These are phyloP conservation scores for Dillenia turbinata DNA, from an alignment of 164 flowering plant genomes.

Conservation along the genomic window DNA sequence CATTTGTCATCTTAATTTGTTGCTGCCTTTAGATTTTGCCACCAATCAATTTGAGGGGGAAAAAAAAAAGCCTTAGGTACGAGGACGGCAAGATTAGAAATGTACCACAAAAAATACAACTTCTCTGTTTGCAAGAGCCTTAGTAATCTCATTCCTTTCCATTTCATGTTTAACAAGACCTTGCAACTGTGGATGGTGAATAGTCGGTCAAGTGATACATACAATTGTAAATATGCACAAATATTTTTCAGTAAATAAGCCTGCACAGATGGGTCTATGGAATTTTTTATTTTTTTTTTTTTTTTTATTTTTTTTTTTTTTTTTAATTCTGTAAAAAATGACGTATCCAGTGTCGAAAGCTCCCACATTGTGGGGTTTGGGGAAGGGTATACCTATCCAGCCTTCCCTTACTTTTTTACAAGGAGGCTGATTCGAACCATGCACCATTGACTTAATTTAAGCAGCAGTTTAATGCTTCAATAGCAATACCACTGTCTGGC, in stretches of 20 bases:
- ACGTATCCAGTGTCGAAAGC: no score
- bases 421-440: no score
- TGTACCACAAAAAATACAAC: slow-evolving; percentile 69
- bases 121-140: slow-evolving; percentile 57
- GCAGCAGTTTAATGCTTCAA: neutral
- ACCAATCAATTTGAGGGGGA: no score
- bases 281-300: neutral
- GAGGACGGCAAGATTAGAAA: slow-evolving; percentile 2
- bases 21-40: no score
- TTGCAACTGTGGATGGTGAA: slow-evolving; percentile 52
- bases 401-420: no score
- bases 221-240: neutral
- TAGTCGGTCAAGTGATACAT: neutral
- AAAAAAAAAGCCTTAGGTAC: neutral
- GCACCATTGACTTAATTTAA: no score
- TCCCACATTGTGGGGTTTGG: no score
- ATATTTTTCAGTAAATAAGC: neutral
- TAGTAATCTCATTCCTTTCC: slow-evolving; percentile 48
- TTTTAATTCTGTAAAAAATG: no score
- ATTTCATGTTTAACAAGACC: slow-evolving; percentile 42
- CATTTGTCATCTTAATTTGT: neutral
- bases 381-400: no score
- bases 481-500: no score
- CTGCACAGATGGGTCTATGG: neutral
- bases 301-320: no score